These are phyloP conservation scores for Nissolia schottii DNA, from an alignment of 306 rosid genomes.

Conservation along the genomic window DNA sequence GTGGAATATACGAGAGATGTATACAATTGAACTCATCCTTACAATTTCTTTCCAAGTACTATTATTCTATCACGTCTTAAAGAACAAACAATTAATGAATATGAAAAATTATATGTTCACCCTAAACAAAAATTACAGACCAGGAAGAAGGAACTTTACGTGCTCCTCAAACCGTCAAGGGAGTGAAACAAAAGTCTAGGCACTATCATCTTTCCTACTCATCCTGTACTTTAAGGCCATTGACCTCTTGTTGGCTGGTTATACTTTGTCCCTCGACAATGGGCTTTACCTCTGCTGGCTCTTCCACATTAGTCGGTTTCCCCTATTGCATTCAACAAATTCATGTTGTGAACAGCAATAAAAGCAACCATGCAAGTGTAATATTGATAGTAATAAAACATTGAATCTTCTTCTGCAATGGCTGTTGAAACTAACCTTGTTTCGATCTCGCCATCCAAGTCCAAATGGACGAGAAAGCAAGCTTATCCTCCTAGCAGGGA, in stretches of 20 bases:
- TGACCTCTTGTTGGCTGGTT: slow-evolving; percentile 35
- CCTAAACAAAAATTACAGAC: slow-evolving; percentile 38
- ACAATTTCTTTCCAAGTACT: slow-evolving; percentile 26
- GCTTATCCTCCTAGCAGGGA: slow-evolving; percentile 63
- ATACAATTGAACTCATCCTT: slow-evolving; percentile 22
- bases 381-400: not conserved
- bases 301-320: slow-evolving; percentile 50
- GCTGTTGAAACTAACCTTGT: slow-evolving; percentile 61
- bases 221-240: slow-evolving; percentile 53
- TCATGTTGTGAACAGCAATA: slow-evolving; percentile 2
- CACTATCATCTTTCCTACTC: slow-evolving; percentile 33
- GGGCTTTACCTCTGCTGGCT: slow-evolving; percentile 43
- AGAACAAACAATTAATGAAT: slow-evolving; percentile 81
- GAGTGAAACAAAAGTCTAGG: not conserved
- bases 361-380: not conserved
- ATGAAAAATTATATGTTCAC: slow-evolving; percentile 24
- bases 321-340: slow-evolving; percentile 50
- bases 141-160: slow-evolving; percentile 25
- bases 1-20: slow-evolving; percentile 5
- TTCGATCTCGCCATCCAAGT: slow-evolving; percentile 89
- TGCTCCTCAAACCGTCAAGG: slow-evolving; percentile 28
- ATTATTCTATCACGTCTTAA: slow-evolving; percentile 41
- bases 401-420: not conserved
- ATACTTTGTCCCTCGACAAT: slow-evolving; percentile 38
- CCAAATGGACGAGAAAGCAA: slow-evolving; percentile 96